Conservation (phyloP, 2,329 filamentous ascomycete genomes). For the Xylariaceae sp. region DNA sequence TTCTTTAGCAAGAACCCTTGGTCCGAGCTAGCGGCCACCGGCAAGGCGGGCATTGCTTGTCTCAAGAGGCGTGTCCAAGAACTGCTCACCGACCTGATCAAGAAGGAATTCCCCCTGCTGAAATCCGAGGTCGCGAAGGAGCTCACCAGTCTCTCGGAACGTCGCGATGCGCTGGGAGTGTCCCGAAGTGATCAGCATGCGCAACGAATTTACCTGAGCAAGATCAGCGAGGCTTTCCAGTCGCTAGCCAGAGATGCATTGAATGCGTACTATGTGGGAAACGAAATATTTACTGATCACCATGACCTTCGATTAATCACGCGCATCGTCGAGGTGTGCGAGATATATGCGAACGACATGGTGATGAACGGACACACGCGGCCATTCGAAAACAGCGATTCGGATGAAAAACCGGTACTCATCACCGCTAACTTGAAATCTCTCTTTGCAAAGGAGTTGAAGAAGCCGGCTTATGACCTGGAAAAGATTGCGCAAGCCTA, state of each 20-base stretch:
- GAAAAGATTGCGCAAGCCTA: background rate
- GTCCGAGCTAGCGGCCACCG: constrained; percentile 21
- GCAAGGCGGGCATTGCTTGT: constrained; percentile 26
- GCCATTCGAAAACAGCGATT: background rate
- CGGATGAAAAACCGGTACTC: background rate
- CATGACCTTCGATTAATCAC: constrained; percentile 29
- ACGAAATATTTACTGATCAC: constrained; percentile 18
- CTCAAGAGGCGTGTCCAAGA: constrained; percentile 35
- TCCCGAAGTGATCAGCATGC: constrained; percentile 24
- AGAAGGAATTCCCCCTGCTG: constrained; percentile 30
- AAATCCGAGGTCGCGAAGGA: constrained; percentile 24
- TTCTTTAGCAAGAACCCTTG: constrained; percentile 39
- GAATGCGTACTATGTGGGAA: constrained; percentile 24
- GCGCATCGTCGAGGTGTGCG: constrained; percentile 27
- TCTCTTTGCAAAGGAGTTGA: too few species aligned
- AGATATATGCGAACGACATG: constrained; percentile 24
- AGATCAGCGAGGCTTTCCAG: constrained; percentile 30
- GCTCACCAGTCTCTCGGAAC: constrained; percentile 8
- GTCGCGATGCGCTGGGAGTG: constrained; percentile 23
- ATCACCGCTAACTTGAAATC: too few species aligned
- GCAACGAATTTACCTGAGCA: constrained; percentile 28
- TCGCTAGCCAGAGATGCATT: constrained; percentile 23
- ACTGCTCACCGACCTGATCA: constrained; percentile 39
- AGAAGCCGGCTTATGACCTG: background rate
- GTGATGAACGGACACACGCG: constrained; percentile 28